A percentile compares a stretch with the other conserved stretches of the same genome.
These are phyloP conservation scores for Aspergillus pseudotamarii DNA, from an alignment of 2,329 filamentous ascomycete species.

Conservation along the genomic window DNA sequence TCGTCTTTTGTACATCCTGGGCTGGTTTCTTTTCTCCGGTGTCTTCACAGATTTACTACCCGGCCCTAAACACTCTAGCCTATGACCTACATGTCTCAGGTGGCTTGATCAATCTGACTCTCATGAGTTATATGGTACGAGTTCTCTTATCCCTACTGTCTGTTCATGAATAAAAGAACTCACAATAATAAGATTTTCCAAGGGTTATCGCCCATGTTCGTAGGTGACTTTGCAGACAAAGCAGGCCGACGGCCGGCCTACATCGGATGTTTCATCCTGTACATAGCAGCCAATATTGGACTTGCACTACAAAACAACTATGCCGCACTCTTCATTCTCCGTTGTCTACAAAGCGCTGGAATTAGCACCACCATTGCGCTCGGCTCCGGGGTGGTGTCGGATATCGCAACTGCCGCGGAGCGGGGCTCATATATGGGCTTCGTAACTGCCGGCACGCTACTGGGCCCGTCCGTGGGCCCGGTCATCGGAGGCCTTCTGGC, in stretches of 20 bases:
- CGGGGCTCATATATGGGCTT: conserved; percentile 47
- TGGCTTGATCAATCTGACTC: conserved; percentile 51
- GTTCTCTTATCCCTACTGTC: background rate
- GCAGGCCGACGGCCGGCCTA: conserved; percentile 56
- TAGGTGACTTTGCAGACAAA: conserved; percentile 55
- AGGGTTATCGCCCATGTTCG: conserved; percentile 55
- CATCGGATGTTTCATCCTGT: conserved; percentile 55
- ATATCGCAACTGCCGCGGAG: conserved; percentile 42
- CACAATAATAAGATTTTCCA: conserved; percentile 49
- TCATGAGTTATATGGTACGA: conserved; percentile 70
- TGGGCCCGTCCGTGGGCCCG: conserved; percentile 55
- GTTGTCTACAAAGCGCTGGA: conserved; percentile 46
- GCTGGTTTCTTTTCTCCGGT: conserved; percentile 49
- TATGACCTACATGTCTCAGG: conserved; percentile 32
- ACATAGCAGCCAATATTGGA: conserved; percentile 44
- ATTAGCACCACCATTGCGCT: conserved; percentile 47
- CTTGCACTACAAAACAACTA: conserved; percentile 43
- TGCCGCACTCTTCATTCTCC: conserved; percentile 40
- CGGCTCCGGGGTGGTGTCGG: conserved; percentile 42
- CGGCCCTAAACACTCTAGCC: conserved; percentile 39
- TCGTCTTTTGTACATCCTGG: conserved; percentile 32
- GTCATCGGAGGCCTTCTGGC: conserved; percentile 66
- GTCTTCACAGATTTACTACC: conserved; percentile 50
- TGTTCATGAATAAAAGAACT: background rate
- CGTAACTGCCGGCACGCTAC: conserved; percentile 59